phyloP scores from a whole-genome alignment of 2,329 filamentous ascomycete species.

The Tolypocladium ophioglossoides region DNA sequence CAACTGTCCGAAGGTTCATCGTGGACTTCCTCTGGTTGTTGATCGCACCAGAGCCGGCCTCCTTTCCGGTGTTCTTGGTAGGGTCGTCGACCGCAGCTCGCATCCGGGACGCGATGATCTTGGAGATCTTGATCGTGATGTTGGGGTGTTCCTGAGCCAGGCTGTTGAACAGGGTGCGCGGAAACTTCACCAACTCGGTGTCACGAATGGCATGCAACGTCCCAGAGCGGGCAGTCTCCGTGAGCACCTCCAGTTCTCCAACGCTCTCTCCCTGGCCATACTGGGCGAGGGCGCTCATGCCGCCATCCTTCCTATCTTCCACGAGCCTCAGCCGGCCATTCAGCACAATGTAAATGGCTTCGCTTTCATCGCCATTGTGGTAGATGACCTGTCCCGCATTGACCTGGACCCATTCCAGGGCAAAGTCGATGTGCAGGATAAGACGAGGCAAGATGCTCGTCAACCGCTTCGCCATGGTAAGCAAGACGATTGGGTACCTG shows the following conservation, averaged over 20 bases:
- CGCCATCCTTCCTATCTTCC: slow-evolving; percentile 68
- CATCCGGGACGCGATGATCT: slow-evolving; percentile 96
- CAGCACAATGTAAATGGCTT: slow-evolving; percentile 95
- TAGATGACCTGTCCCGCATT: slow-evolving; percentile 92
- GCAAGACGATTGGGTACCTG: slow-evolving; percentile 77
- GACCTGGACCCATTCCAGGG: slow-evolving; percentile 95
- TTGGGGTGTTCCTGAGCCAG: slow-evolving; percentile 93
- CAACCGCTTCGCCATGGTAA: slow-evolving; percentile 92
- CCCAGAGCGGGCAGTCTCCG: slow-evolving; percentile 80
- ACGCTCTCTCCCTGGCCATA: slow-evolving; percentile 97
- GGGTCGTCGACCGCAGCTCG: slow-evolving; percentile 77
- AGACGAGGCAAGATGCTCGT: slow-evolving; percentile 81
- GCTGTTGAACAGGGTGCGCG: slow-evolving; percentile 93
- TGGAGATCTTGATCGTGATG: slow-evolving; percentile 98
- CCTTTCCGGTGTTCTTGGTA: slow-evolving; percentile 52
- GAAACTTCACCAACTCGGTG: slow-evolving; percentile 92
- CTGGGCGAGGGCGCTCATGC: slow-evolving; percentile 79
- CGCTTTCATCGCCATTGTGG: slow-evolving; percentile 87
- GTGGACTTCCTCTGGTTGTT: slow-evolving; percentile 63
- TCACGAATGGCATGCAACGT: slow-evolving; percentile 94
- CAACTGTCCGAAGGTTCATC: slow-evolving; percentile 84
- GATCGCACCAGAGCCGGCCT: slow-evolving; percentile 46
- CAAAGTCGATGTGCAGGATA: slow-evolving; percentile 95
- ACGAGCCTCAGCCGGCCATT: slow-evolving; percentile 85
- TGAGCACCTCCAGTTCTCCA: slow-evolving; percentile 92